Base-by-base conservation (phyloP, 768 basidiomycete species). In the Amanita pseudoporphyria region DNA sequence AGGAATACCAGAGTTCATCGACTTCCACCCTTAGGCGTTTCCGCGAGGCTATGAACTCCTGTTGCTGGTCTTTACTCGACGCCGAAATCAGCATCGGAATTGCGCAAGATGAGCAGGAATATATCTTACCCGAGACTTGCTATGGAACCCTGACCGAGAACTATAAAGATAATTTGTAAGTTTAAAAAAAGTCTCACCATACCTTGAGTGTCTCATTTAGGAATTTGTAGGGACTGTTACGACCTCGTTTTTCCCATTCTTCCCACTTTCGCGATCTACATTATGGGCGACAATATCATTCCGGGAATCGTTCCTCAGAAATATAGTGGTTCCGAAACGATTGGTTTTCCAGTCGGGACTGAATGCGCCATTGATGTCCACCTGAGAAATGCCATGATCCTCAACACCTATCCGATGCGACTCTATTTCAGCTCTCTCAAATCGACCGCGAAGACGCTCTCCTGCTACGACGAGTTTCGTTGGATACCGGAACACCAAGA, bases 331-430 rank as follows among this genome's bases (percentile, higher is more conserved):
- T 33, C 70, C 76, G 45, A n/a, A n/a, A n/a, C n/a, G n/a, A n/a
- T n/a, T n/a, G n/a, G n/a, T n/a, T n/a, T n/a, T n/a, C n/a, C n/a
- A n/a, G 64, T 74, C 18, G 78, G 77, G 12, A 56, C 68, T 31
- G 79, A 82, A 61, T 71, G 69, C 0, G 69, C 71, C 0, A 65
- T 67, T 1, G 80, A 82, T 60, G 71, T 82, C n/a, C 76, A 79
- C 55, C 64, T 81, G 24, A 74, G 80, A 18, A 81, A 81, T 43
- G 71, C 77, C 9, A 73, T 78, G 60, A 66, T 81, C 39, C 71
- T 82, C 12, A 77, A 77, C 55, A 72, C 71, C 5, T 74, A 76
- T 57, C 77, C 76, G 1, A 52, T 62, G 6, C 65, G 62, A 38
- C 64, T 81, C 16, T 74, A 76, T 56, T 82, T 81, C 58, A 71